phyloP scores from a whole-genome alignment of 331 rosid species.

The Quercus phellos region DNA sequence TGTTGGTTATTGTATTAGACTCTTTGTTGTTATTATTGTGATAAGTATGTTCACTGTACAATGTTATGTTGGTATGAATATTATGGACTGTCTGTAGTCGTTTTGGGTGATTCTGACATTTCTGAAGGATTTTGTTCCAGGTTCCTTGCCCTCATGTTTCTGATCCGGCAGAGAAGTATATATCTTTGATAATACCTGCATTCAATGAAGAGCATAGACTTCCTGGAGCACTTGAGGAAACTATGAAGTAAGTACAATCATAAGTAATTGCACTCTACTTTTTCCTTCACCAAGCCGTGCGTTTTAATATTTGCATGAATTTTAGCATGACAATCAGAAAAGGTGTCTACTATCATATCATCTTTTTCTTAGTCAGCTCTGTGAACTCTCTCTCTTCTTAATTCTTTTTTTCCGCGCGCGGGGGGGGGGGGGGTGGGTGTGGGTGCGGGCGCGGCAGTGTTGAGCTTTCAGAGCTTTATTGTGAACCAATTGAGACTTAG shows the following conservation, averaged over 20 bases:
- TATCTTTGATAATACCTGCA: slow-evolving; percentile 85
- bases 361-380: not conserved
- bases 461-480: not conserved
- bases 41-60: not conserved
- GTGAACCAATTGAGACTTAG: not conserved
- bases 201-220: slow-evolving; percentile 87
- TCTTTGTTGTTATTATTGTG: not conserved
- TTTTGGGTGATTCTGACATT: slow-evolving; percentile 21
- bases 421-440: too few species aligned
- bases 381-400: not conserved
- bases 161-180: slow-evolving; percentile 81
- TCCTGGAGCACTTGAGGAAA: slow-evolving; percentile 83
- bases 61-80: not conserved
- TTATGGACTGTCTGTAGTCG: not conserved
- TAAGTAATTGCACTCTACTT: not conserved
- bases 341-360: not conserved
- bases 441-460: not conserved
- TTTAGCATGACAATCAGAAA: not conserved
- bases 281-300: not conserved
- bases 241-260: slow-evolving; percentile 57
- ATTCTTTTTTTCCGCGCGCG: not conserved
- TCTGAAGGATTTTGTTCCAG: slow-evolving; percentile 30
- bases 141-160: slow-evolving; percentile 74
- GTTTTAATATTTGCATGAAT: not conserved
- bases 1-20: too few species aligned